Evolutionary conservation across 345 rosid species (phyloP), one percentile per base, ranked within the genome.

Genomic region (Lagerstroemia speciosa): DNA sequence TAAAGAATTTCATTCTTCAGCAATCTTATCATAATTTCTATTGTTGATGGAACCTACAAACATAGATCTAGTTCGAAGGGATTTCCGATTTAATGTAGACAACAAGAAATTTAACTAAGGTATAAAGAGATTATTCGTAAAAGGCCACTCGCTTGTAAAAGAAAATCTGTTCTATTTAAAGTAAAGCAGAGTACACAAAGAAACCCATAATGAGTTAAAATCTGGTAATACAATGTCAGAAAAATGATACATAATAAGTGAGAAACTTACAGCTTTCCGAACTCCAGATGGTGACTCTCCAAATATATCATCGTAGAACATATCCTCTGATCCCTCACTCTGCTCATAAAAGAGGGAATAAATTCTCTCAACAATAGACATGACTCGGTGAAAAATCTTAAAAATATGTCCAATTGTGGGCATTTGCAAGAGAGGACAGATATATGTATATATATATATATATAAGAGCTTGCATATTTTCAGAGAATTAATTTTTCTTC

Each of bases 221-320:
- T 27, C 29, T 10, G 7, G 63, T 34, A 58, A 12, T 58, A 27
- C 63, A 58, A 27, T 30, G 32, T 10, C 19, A 40, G 26, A 27
- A 26, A 16, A 30, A 22, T 55, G 26, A 31, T 53, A n/a, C 19
- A 58, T 20, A 24, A 65, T 7, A 65, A 55, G 70, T n/a, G 55
- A 50, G 34, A 8, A 40, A 58, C 82, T 71, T 82, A 93, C 98
- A 77, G 17, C 41, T 83, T 84, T 83, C 45, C 81, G 84, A 64
- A 78, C 78, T 69, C 92, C 86, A 69, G 86, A 78, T 12, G 99
- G 99, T 10, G 99, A 87, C 71, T 95, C 99, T 60, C 97, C 99
- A 77, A 92, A 95, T 50, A 95, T 92, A 74, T 95, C 99, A 79
- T 92, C 99, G 75, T 87, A 84, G 74, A 84, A 86, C 76, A 85